Conservation (phyloP, 1,139 yeast genomes). For the Lizanozyma gosingica region DNA sequence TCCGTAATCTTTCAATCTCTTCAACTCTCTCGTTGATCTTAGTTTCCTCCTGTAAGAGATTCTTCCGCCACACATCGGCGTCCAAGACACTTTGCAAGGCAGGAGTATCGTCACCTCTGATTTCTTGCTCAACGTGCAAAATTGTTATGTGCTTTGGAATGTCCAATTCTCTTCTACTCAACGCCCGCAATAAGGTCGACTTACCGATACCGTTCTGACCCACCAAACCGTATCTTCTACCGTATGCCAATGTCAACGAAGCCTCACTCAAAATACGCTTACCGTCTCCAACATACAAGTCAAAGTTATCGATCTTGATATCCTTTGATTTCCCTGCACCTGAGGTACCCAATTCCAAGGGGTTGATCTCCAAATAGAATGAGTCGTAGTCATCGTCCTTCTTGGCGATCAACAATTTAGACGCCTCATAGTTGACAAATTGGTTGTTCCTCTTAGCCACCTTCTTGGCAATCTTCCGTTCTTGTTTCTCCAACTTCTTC, state of each 20-base stretch:
- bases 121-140: conserved; percentile 95
- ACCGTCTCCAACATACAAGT: conserved; percentile 91
- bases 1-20: conserved; percentile 63
- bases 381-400: conserved; percentile 71
- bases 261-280: conserved; percentile 88
- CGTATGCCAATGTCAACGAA: conserved; percentile 76
- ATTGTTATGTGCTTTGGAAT: conserved; percentile 93
- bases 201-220: conserved; percentile 99
- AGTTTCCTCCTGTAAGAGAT: conserved; percentile 65
- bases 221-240: conserved; percentile 92
- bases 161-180: conserved; percentile 86
- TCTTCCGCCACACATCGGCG: conserved; percentile 99
- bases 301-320: conserved; percentile 86
- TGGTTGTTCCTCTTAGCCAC: conserved; percentile 88
- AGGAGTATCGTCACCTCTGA: conserved; percentile 81
- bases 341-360: conserved; percentile 73
- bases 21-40: conserved; percentile 65
- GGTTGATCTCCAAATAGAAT: conserved; percentile 90
- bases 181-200: conserved; percentile 82
- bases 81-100: conserved; percentile 92
- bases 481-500: conserved; percentile 95
- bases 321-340: conserved; percentile 94
- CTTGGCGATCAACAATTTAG: conserved; percentile 58
- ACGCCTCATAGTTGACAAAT: conserved; percentile 85
- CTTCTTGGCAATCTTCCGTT: conserved; percentile 91